Evolutionary conservation across 768 basidiomycete species (phyloP).

Genomic region (Cyclocybe aegerita): DNA sequence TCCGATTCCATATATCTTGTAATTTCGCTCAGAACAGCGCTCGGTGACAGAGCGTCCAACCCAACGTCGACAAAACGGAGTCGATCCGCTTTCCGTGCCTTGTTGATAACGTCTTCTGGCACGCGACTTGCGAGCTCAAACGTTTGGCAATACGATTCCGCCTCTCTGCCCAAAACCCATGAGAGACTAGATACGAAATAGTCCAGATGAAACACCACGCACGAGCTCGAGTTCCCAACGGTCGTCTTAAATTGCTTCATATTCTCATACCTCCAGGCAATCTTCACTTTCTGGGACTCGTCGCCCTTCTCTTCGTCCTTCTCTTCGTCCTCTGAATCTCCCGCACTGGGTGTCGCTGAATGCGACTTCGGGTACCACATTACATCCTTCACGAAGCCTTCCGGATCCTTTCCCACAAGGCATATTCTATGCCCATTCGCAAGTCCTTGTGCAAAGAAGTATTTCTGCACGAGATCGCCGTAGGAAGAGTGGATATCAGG

Average conservation of each 20-base stretch:
- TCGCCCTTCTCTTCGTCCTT: constrained; percentile 42
- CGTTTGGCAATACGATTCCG: constrained; percentile 61
- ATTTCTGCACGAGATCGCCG: constrained; percentile 80
- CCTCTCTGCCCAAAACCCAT: constrained; percentile 33
- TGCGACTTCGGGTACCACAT: constrained; percentile 73
- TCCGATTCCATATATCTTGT: constrained; percentile 17
- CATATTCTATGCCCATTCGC: constrained; percentile 66
- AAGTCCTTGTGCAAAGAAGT: constrained; percentile 88
- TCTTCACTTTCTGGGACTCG: constrained; percentile 71
- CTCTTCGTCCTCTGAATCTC: constrained; percentile 31
- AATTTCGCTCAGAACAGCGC: constrained; percentile 17
- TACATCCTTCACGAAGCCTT: constrained; percentile 60
- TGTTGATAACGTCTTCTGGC: constrained; percentile 48
- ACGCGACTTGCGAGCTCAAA: constrained; percentile 75
- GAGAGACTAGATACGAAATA: background rate
- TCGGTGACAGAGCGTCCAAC: constrained; percentile 5
- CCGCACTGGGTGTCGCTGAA: constrained; percentile 5
- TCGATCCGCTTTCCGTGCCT: constrained; percentile 32
- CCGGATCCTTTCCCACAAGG: constrained; percentile 60
- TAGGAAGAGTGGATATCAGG: constrained; percentile 88
- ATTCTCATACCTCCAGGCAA: constrained; percentile 96
- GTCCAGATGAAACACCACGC: constrained; percentile 6
- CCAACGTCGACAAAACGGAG: constrained; percentile 17
- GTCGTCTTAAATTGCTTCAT: constrained; percentile 94
- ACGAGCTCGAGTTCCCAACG: constrained; percentile 36